Percentiles rank a stretch among this genome's conserved stretches.
phyloP scores from a whole-genome alignment of 352 stramenopile species.

The Globisporangium solare region DNA sequence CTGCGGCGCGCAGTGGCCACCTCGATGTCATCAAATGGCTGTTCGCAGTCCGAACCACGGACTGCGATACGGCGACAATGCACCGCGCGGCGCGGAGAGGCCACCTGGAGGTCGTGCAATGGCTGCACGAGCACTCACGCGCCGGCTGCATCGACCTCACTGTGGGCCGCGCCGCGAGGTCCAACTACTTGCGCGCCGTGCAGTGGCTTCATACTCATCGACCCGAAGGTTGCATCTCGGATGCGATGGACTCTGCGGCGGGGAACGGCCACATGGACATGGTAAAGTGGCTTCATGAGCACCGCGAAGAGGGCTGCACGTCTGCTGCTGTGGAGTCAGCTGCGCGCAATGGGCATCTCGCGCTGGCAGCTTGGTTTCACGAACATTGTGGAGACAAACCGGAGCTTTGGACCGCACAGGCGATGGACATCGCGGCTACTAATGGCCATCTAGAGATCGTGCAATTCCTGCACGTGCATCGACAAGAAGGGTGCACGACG shows the following conservation, averaged over 20 bases:
- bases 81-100: conserved; percentile 23
- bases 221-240: conserved; percentile 23
- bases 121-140: conserved; percentile 22
- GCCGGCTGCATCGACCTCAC: conserved; percentile 25
- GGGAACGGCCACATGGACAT: conserved; percentile 34
- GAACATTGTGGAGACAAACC: conserved; percentile 15
- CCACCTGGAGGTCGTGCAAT: conserved; percentile 26
- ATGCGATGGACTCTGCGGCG: conserved; percentile 34
- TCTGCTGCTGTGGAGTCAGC: conserved; percentile 32
- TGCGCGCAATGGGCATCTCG: conserved; percentile 33
- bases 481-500: conserved; percentile 1
- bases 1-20: conserved; percentile 12
- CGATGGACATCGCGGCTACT: conserved; percentile 17
- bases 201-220: conserved; percentile 32
- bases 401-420: conserved; percentile 13
- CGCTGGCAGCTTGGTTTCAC: conserved; percentile 18
- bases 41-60: conserved; percentile 13
- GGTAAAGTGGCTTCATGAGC: conserved; percentile 27
- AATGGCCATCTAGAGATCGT: conserved; percentile 13
- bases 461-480: conserved; percentile 1
- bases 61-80: conserved; percentile 28
- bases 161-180: conserved; percentile 22
- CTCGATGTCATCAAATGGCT: conserved; percentile 23
- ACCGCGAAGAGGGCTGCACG: conserved; percentile 24
- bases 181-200: conserved; percentile 28